Evolutionary conservation across 2,329 filamentous ascomycete species (phyloP).

Genomic region (Bipolaris victoriae): DNA sequence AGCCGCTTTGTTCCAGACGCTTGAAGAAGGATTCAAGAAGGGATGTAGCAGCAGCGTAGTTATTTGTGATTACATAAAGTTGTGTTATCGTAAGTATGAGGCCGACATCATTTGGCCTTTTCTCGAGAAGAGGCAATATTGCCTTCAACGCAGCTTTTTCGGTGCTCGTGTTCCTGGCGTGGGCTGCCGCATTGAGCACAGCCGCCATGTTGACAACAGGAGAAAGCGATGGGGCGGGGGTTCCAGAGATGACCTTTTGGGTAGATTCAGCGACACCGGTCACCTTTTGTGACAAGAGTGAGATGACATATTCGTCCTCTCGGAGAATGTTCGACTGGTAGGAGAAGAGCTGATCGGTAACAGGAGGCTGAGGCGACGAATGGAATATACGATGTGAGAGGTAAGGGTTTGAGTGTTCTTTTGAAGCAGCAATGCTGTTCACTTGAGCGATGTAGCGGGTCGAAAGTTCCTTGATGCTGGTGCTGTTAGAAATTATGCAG

Average conservation of each 20-base stretch:
- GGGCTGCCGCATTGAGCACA: constrained; percentile 75
- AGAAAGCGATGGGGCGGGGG: constrained; percentile 55
- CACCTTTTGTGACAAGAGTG: constrained; percentile 72
- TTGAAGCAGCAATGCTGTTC: constrained; percentile 63
- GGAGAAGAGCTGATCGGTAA: constrained; percentile 71
- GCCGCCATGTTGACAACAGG: constrained; percentile 62
- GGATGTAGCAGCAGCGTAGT: constrained; percentile 74
- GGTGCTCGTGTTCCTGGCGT: constrained; percentile 63
- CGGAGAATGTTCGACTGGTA: constrained; percentile 69
- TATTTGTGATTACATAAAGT: constrained; percentile 75
- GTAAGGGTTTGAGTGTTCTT: constrained; percentile 67
- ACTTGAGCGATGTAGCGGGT: constrained; percentile 70
- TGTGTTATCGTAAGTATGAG: constrained; percentile 81
- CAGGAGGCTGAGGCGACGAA: constrained; percentile 58
- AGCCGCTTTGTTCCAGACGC: constrained; percentile 68
- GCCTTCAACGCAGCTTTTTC: constrained; percentile 73
- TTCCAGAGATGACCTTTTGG: constrained; percentile 55
- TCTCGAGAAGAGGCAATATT: constrained; percentile 72
- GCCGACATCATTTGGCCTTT: constrained; percentile 79
- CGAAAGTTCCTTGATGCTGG: constrained; percentile 70
- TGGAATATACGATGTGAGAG: constrained; percentile 68
- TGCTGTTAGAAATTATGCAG: constrained; percentile 21
- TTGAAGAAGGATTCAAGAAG: constrained; percentile 77
- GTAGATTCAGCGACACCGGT: constrained; percentile 66
- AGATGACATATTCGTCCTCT: constrained; percentile 69